Base-by-base conservation (phyloP, 371 early-diverging fungal genomes). In the Mucor mucedo region DNA sequence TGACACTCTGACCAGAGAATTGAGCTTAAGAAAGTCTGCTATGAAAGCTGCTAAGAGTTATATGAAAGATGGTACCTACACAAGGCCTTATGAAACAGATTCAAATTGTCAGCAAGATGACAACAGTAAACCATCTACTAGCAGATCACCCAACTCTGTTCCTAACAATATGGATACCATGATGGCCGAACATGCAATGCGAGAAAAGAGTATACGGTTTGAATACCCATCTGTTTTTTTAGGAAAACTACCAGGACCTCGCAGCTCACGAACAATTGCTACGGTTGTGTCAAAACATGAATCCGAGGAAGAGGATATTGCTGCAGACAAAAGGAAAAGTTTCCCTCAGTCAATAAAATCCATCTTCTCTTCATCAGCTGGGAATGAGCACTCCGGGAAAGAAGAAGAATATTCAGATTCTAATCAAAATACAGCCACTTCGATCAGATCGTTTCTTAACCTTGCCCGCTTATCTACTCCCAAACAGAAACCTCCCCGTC, bases 381-480 rank as follows among this genome's bases (percentile, higher is more conserved):
- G 47, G 3, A 21, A 47, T 47, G 21, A 21, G 5, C 47, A 47
- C 21, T 47, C 47, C 6, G 47, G 47, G n/a, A 16, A 21, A 21
- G 47, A 47, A 47, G 47, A 47, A 33, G 49, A 59, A 5, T 11
- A 16, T 16, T 54, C 59, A 16, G 71, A 71, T 13, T 57, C 61
- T 5, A 71, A 71, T 40, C 71, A 78, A 33, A 62, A 68, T 27
- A 66, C 76, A 2, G 62, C 75, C 21, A 61, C 63, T 10, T 78
- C 79, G 0, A 14, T 78, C 0, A 53, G 60, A 38, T 78, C 79
- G 2, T 66, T 71, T 16, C 58, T 75, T 1, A 64, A 63, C 27
- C 42, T 72, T 16, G n/a, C 71, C 40, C 66, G 35, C 33, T 40
- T 64, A 9, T 48, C 48, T 8, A 40, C 32, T 13, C 38, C 60